These are phyloP conservation scores for Pseudogymnoascus sp. DNA, from an alignment of 2,329 filamentous ascomycete species.

Conservation along the genomic window DNA sequence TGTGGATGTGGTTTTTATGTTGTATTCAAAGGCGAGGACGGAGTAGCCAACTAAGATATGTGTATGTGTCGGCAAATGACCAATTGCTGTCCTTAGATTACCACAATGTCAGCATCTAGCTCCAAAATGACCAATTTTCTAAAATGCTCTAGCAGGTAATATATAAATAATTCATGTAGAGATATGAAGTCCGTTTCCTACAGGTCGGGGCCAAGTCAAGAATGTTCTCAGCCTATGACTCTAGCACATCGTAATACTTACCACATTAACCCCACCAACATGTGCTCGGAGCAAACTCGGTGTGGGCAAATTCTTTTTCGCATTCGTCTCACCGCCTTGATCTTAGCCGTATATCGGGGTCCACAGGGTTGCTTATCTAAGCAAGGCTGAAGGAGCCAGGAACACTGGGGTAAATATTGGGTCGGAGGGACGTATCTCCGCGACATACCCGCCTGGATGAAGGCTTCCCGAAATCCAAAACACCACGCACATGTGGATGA, in stretches of 20 bases:
- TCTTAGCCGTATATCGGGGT: not conserved
- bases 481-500: not conserved
- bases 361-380: not conserved
- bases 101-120: not conserved
- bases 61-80: not conserved
- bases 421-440: not conserved
- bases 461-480: not conserved
- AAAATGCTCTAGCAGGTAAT: not conserved
- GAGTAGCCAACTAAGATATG: not conserved
- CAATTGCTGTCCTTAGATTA: conserved; percentile 3
- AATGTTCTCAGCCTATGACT: conserved; percentile 2
- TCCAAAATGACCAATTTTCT: not conserved
- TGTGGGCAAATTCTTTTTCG: conserved; percentile 5
- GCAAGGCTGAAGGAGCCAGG: not conserved
- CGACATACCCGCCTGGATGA: conserved; percentile 3
- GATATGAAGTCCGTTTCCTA: not conserved
- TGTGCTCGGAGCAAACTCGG: conserved; percentile 6
- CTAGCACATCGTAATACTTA: not conserved
- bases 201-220: not conserved
- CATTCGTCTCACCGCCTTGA: conserved; percentile 4
- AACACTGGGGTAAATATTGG: not conserved
- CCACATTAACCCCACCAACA: not conserved
- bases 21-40: not conserved
- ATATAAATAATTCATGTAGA: not conserved
- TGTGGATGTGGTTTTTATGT: conserved; percentile 1